A percentile compares a stretch with the other conserved stretches of the same genome.
These are phyloP conservation scores for Parastagonospora nodorum DNA, from an alignment of 2,329 filamentous ascomycete genomes.

Conservation along the genomic window DNA sequence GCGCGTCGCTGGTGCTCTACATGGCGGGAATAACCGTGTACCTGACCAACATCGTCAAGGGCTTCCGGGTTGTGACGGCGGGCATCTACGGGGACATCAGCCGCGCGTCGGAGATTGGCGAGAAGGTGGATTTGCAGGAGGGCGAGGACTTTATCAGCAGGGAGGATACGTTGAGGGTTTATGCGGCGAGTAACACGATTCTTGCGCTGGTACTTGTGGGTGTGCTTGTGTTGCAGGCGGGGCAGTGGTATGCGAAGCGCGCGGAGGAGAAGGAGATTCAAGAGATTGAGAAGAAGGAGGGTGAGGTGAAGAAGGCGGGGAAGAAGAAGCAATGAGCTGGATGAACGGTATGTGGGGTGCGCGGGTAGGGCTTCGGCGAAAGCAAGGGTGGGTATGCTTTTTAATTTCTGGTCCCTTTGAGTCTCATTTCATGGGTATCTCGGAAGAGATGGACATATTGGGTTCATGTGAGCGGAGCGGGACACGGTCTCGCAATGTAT, in stretches of 20 bases:
- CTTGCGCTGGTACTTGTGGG: constrained; percentile 89
- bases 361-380: not conserved
- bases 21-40: constrained; percentile 91
- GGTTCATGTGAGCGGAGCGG: not conserved
- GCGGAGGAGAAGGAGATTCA: constrained; percentile 83
- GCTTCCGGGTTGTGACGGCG: constrained; percentile 78
- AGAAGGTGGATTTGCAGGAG: constrained; percentile 11
- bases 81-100: constrained; percentile 65
- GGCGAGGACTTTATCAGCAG: constrained; percentile 73
- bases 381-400: not conserved
- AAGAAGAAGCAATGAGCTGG: constrained; percentile 44
- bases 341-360: not conserved
- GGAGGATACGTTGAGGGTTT: constrained; percentile 88
- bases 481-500: not conserved
- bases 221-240: constrained; percentile 89
- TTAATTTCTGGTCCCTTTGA: not conserved
- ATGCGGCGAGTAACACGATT: constrained; percentile 95
- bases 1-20: constrained; percentile 72
- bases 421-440: not conserved
- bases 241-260: constrained; percentile 97
- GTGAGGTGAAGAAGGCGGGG: constrained; percentile 36
- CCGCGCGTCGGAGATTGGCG: constrained; percentile 39
- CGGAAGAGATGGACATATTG: not conserved
- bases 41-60: constrained; percentile 95
- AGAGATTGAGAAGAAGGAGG: constrained; percentile 60